Evolutionary conservation across 768 basidiomycete species (phyloP).

Genomic region (Lactarius psammicola): DNA sequence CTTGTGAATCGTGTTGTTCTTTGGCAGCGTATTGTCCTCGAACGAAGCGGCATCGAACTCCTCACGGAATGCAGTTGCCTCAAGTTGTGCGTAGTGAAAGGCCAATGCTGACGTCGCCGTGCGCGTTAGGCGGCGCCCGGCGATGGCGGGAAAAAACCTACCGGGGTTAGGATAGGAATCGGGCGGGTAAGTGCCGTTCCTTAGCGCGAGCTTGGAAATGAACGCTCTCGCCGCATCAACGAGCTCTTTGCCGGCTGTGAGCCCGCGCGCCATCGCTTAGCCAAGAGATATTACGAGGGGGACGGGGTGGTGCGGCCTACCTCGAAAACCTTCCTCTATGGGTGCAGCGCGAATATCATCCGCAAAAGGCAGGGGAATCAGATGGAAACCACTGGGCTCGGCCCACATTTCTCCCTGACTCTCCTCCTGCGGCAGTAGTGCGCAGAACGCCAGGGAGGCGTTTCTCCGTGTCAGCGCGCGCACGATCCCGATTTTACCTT

Average conservation of each 20-base stretch:
- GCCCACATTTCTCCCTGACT: slow-evolving; percentile 68
- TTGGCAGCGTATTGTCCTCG: slow-evolving; percentile 80
- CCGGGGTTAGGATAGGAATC: slow-evolving; percentile 91
- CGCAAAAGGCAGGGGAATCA: slow-evolving; percentile 90
- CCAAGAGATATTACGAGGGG: slow-evolving; percentile 1
- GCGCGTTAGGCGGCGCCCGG: slow-evolving; percentile 11
- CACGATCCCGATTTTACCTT: slow-evolving; percentile 79
- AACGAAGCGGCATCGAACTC: slow-evolving; percentile 76
- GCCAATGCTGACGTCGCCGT: slow-evolving; percentile 57
- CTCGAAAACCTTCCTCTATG: slow-evolving; percentile 60
- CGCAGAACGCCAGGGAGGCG: slow-evolving; percentile 75
- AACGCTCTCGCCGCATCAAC: slow-evolving; percentile 65
- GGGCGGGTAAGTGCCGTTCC: slow-evolving; percentile 80
- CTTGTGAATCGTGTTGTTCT: slow-evolving; percentile 73
- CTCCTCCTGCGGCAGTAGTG: slow-evolving; percentile 83
- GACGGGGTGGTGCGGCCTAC: slow-evolving; percentile 38
- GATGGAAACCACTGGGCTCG: slow-evolving; percentile 88
- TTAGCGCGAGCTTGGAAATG: slow-evolving; percentile 77
- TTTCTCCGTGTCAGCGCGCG: slow-evolving; percentile 68
- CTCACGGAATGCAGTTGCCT: slow-evolving; percentile 91
- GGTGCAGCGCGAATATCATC: slow-evolving; percentile 89
- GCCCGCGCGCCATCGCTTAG: slow-evolving; percentile 14
- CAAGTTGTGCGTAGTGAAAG: slow-evolving; percentile 85
- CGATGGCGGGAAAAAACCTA: slow-evolving; percentile 35
- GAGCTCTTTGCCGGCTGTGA: slow-evolving; percentile 63